Evolutionary conservation across 768 basidiomycete species (phyloP).

Genomic region (Lentinus brumalis): DNA sequence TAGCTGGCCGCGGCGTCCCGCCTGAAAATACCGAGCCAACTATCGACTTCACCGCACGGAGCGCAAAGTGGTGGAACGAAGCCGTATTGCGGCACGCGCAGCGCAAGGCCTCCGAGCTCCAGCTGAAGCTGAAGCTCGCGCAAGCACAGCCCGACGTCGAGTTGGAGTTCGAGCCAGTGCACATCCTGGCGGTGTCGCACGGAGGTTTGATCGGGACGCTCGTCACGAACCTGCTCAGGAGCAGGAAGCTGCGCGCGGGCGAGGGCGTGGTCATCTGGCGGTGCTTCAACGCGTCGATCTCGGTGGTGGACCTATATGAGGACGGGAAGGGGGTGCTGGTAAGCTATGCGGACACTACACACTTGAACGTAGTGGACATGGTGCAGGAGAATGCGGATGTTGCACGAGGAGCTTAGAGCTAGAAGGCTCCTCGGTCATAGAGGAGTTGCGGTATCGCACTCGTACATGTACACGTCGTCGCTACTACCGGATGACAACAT

Average conservation of each 20-base stretch:
- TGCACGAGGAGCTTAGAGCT: background rate
- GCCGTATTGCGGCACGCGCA: conserved; percentile 39
- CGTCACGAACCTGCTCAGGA: conserved; percentile 48
- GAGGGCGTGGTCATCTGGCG: conserved; percentile 33
- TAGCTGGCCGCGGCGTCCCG: conserved; percentile 15
- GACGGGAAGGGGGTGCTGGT: conserved; percentile 43
- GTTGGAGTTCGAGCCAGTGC: conserved; percentile 28
- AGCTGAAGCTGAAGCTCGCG: background rate
- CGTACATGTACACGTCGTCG: background rate
- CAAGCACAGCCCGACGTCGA: background rate
- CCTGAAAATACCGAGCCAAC: conserved; percentile 38
- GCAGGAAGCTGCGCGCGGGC: conserved; percentile 39
- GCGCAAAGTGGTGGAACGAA: conserved; percentile 62
- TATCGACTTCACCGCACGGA: conserved; percentile 48
- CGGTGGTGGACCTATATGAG: conserved; percentile 55
- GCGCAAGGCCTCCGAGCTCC: conserved; percentile 6
- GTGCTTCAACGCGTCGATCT: conserved; percentile 59
- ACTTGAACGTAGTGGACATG: conserved; percentile 42
- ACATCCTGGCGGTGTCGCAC: conserved; percentile 66
- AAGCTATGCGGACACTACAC: conserved; percentile 56
- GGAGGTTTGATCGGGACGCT: conserved; percentile 64
- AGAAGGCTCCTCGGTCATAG: background rate
- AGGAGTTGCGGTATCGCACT: background rate
- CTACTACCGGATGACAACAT: no score
- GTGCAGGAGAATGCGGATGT: conserved; percentile 57